A percentile compares a stretch with the other conserved stretches of the same genome.
These are phyloP conservation scores for Loxodes magnus DNA, from an alignment of 73 alveolate genomes.

Conservation along the genomic window DNA sequence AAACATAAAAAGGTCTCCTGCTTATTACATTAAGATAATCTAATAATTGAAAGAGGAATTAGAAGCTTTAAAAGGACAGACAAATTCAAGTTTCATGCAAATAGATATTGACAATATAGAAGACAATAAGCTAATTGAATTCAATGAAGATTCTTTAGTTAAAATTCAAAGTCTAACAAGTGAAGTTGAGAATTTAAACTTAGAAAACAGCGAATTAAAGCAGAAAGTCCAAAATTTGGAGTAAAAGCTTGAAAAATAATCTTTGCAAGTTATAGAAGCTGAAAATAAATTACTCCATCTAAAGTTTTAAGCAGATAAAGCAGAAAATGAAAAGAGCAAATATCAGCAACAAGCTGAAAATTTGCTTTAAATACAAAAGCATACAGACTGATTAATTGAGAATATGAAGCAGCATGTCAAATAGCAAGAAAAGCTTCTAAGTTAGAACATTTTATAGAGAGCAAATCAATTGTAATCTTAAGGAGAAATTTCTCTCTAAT, in stretches of 20 bases:
- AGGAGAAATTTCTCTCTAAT: no score
- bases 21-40: conserved; percentile 60
- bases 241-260: conserved; percentile 38
- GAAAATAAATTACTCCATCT: no score
- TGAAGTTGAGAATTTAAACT: conserved; percentile 53
- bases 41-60: conserved; percentile 54
- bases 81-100: conserved; percentile 28
- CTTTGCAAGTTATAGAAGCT: no score
- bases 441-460: no score
- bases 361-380: no score
- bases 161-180: conserved; percentile 50
- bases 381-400: no score
- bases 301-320: no score
- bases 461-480: no score
- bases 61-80: conserved; percentile 44
- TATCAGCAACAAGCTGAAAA: no score
- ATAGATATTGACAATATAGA: conserved; percentile 13
- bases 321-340: no score
- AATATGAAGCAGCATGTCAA: no score
- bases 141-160: conserved; percentile 45
- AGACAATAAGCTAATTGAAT: conserved; percentile 40
- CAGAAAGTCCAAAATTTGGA: conserved; percentile 45
- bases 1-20: conserved; percentile 95
- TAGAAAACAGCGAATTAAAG: conserved; percentile 71
- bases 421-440: no score